A percentile compares a stretch with the other conserved stretches of the same genome.
phyloP scores from a whole-genome alignment of 2,329 filamentous ascomycete genomes.

The Bimuria novae-zelandiae region DNA sequence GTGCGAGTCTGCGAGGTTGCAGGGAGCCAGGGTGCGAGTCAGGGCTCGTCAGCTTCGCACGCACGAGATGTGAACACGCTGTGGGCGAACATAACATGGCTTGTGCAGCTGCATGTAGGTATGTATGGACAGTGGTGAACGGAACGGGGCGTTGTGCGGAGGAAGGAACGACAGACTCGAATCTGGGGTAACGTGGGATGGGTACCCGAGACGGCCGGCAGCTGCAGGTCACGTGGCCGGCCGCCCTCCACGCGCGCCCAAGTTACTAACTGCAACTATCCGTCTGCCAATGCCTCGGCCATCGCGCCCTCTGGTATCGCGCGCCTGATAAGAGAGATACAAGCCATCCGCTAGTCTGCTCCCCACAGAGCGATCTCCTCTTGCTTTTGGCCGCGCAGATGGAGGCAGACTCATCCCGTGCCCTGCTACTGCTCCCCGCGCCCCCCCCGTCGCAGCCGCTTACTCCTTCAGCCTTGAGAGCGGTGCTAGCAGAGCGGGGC shows the following conservation, averaged over 20 bases:
- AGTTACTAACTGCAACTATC: too few species aligned
- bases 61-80: background rate
- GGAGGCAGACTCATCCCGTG: slow-evolving; percentile 21
- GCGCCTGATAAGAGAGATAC: slow-evolving; percentile 5
- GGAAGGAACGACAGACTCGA: too few species aligned
- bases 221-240: background rate
- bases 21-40: slow-evolving; percentile 5
- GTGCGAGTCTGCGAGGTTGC: slow-evolving; percentile 4
- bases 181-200: too few species aligned
- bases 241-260: too few species aligned
- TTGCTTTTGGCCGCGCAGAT: slow-evolving; percentile 25
- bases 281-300: background rate
- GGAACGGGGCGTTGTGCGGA: too few species aligned
- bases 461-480: slow-evolving; percentile 13
- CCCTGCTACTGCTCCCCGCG: slow-evolving; percentile 11
- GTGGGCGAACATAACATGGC: background rate
- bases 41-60: background rate
- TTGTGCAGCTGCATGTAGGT: too few species aligned
- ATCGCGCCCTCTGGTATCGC: background rate
- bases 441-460: slow-evolving; percentile 15
- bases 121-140: background rate
- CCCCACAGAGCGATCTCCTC: slow-evolving; percentile 5
- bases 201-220: too few species aligned
- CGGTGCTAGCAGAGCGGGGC: slow-evolving; percentile 17
- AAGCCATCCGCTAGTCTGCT: slow-evolving; percentile 5